phyloP scores from a whole-genome alignment of 805 yeast genomes.

The Candida incommunis region DNA sequence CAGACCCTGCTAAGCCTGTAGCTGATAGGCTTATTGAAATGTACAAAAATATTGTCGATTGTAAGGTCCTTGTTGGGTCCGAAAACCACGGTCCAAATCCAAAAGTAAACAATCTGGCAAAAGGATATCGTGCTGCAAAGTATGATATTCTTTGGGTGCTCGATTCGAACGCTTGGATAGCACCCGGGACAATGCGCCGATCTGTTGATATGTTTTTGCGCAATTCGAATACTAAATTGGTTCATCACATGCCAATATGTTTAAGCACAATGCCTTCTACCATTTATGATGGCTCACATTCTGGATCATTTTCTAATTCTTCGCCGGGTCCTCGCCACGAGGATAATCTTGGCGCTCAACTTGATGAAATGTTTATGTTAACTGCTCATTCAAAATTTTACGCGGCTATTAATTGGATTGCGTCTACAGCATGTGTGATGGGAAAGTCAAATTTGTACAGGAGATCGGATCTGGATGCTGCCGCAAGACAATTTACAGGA shows the following conservation, averaged over 20 bases:
- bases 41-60: constrained; percentile 39
- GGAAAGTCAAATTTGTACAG: constrained; percentile 78
- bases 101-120: constrained; percentile 73
- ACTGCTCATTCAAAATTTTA: constrained; percentile 82
- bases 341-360: constrained; percentile 37
- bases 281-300: constrained; percentile 17
- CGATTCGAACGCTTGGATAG: constrained; percentile 76
- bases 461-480: constrained; percentile 36
- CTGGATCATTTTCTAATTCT: constrained; percentile 40
- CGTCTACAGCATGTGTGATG: constrained; percentile 79
- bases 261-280: constrained; percentile 25
- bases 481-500: constrained; percentile 14
- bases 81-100: constrained; percentile 67
- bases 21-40: constrained; percentile 34
- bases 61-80: constrained; percentile 41
- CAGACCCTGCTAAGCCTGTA: constrained; percentile 53
- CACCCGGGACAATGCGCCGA: constrained; percentile 47
- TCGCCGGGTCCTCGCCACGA: constrained; percentile 67
- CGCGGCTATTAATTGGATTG: constrained; percentile 56
- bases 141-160: constrained; percentile 71
- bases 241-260: constrained; percentile 62
- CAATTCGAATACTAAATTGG: constrained; percentile 35
- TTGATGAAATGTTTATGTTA: constrained; percentile 75
- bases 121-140: constrained; percentile 56
- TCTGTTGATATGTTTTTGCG: constrained; percentile 38